Evolutionary conservation across 2,329 filamentous ascomycete genomes (phyloP).

Genomic region (Cladosporium sp.): DNA sequence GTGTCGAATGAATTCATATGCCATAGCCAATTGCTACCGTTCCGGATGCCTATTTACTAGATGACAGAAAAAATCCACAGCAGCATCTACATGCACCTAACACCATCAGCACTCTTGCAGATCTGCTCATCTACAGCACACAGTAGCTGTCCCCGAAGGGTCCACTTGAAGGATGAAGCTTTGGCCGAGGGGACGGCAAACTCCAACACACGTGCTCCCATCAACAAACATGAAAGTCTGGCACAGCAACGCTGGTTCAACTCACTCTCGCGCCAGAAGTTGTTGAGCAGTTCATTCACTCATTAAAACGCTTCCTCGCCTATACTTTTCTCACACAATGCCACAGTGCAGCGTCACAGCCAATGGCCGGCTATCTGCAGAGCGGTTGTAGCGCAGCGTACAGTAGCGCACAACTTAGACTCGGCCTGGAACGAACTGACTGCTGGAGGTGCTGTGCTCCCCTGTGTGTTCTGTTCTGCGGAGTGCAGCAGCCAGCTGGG

Average conservation of each 20-base stretch:
- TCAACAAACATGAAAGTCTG: background rate
- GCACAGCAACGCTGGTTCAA: background rate
- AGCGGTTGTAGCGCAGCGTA: slow-evolving; percentile 1
- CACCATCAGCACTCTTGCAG: background rate
- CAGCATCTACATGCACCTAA: background rate
- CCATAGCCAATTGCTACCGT: background rate
- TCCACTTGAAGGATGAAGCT: slow-evolving; percentile 1
- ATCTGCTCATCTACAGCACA: slow-evolving; percentile 1
- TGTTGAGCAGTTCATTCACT: background rate
- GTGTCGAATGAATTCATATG: background rate
- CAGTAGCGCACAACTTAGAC: slow-evolving; percentile 14
- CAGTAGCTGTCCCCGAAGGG: background rate
- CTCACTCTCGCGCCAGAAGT: background rate
- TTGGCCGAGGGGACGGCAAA: background rate
- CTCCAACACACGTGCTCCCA: background rate
- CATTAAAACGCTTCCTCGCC: background rate
- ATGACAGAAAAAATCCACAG: background rate
- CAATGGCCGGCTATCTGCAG: slow-evolving; percentile 16
- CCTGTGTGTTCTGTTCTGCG: background rate
- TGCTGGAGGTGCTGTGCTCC: slow-evolving; percentile 11
- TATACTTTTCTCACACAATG: background rate
- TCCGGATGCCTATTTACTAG: too few relatives aligned
- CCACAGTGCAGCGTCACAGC: background rate
- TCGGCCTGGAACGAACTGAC: slow-evolving; percentile 13
- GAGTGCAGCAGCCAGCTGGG: slow-evolving; percentile 5